These are phyloP conservation scores for Neofusicoccum umdonicola DNA, from an alignment of 2,329 filamentous ascomycete genomes.

Conservation along the genomic window DNA sequence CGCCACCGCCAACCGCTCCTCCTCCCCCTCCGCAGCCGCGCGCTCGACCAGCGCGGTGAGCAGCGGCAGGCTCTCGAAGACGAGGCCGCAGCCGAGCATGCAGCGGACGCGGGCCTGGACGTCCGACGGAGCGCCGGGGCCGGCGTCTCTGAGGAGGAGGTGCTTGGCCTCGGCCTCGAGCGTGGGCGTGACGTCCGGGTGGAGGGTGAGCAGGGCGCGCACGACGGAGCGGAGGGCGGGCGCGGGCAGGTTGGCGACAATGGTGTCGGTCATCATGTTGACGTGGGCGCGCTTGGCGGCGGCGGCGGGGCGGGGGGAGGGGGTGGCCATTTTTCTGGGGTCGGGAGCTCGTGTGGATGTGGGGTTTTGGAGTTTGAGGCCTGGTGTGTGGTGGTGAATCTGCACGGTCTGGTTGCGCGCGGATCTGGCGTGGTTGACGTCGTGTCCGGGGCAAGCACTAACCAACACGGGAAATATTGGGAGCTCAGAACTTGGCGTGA, in stretches of 20 bases:
- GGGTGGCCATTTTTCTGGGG: too few relatives aligned
- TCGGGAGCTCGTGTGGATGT: too few relatives aligned
- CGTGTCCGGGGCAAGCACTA: too few relatives aligned
- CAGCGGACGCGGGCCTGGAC: constrained; percentile 25
- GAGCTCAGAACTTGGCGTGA: too few relatives aligned
- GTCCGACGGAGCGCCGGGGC: constrained; percentile 16
- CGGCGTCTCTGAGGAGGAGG: constrained; percentile 17
- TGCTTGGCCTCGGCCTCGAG: constrained; percentile 36
- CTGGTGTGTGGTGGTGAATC: too few relatives aligned
- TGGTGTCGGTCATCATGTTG: constrained; percentile 49
- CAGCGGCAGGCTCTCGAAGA: constrained; percentile 28
- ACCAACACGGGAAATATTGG: too few relatives aligned
- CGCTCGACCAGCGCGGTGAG: not conserved
- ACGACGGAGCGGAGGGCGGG: constrained; percentile 43
- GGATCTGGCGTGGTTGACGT: too few relatives aligned
- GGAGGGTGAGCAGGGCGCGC: constrained; percentile 30
- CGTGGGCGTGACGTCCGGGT: constrained; percentile 30
- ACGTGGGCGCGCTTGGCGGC: constrained; percentile 35
- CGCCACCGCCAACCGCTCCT: not conserved
- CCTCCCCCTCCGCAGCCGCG: constrained; percentile 12
- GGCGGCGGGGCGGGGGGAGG: too few relatives aligned
- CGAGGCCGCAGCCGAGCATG: constrained; percentile 34
- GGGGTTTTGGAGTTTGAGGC: too few relatives aligned
- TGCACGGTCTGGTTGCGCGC: too few relatives aligned
- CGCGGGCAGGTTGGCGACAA: constrained; percentile 43